Evolutionary conservation across 75 land plant genomes (phyloP).

Genomic region (Ceratopteris richardii): DNA sequence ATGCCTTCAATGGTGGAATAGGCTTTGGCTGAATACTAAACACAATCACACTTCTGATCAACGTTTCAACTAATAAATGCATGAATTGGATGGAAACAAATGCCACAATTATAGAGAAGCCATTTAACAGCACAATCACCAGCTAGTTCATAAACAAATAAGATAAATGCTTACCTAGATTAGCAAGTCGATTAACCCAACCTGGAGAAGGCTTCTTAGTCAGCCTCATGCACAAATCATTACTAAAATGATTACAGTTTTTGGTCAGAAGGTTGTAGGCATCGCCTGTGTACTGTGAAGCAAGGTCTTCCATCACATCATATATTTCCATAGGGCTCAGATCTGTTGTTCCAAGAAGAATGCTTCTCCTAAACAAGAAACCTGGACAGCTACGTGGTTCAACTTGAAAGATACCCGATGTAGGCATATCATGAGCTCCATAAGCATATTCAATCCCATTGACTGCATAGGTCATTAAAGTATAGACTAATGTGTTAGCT

Average conservation of each 20-base stretch:
- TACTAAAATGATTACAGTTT: conserved; percentile 92
- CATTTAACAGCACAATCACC: no score
- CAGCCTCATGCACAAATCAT: conserved; percentile 62
- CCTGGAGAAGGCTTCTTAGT: conserved; percentile 64
- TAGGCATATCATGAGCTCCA: conserved; percentile 87
- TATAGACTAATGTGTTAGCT: conserved; percentile 12
- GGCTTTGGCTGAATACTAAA: no score
- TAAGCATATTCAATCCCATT: conserved; percentile 80
- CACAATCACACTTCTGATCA: no score
- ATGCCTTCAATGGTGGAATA: no score
- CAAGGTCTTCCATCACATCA: conserved; percentile 63
- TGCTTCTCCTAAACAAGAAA: conserved; percentile 63
- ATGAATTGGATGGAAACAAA: no score
- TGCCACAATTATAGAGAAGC: no score
- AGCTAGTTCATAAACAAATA: no score
- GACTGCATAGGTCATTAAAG: conserved; percentile 21
- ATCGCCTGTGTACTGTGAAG: conserved; percentile 71
- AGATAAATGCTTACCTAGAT: no score
- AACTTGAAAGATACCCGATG: conserved; percentile 89
- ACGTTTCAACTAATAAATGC: no score
- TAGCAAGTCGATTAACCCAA: conserved; percentile 93
- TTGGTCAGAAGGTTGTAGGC: conserved; percentile 80
- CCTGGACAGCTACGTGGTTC: conserved; percentile 91
- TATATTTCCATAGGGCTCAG: conserved; percentile 54
- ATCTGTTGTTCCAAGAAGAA: conserved; percentile 64